Evolutionary conservation across 768 basidiomycete genomes (phyloP), one percentile per base, ranked within the genome.

Genomic region (Porphyrellus cyaneotinctus): DNA sequence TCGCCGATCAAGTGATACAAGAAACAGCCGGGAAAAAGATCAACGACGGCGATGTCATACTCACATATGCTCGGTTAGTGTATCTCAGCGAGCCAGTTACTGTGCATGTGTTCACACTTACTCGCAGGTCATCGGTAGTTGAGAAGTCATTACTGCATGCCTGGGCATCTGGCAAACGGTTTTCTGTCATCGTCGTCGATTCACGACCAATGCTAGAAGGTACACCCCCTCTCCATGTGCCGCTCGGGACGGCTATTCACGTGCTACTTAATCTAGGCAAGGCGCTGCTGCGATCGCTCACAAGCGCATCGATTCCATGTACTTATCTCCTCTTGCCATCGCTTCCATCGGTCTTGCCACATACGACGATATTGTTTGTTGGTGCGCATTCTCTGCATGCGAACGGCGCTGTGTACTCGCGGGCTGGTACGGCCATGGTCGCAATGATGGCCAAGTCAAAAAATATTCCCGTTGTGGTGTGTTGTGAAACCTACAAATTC

Each of bases 401-500:
- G 4, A 97, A 99, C 57, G 97, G 97, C 9, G 84, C 92, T 3
- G 89, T 98, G 3, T 95, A 88, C 67, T 90, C 93, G 12, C 81
- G 97, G 46, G 92, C 94, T 0, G 97, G 97, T 24, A 98, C 95
- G 4, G 95, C 95, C 0, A 79, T 94, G 61, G 92, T 98, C 7
- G 91, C 95, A 2, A 95, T 98, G 95, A 85, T 97, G 78, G 91
- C 92, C 2, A 91, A 91, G 69, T 82, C 83, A 43, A 81, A 87
- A 62, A 85, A 84, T 22, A 88, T 97, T 0, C 95, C 97, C 6
- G 94, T 98, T 8, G 83, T 99, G 32, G 93, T 97, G 23, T 97
- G 94, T 58, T 97, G 95, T 62, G 97, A 98, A 72, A 99, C 97
- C 5, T 98, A 98, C 75, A 99, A 99, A 70, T 98, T 95, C 63